These are phyloP conservation scores for Nakazawaea wickerhamii DNA, from an alignment of 805 yeast genomes.

Conservation along the genomic window DNA sequence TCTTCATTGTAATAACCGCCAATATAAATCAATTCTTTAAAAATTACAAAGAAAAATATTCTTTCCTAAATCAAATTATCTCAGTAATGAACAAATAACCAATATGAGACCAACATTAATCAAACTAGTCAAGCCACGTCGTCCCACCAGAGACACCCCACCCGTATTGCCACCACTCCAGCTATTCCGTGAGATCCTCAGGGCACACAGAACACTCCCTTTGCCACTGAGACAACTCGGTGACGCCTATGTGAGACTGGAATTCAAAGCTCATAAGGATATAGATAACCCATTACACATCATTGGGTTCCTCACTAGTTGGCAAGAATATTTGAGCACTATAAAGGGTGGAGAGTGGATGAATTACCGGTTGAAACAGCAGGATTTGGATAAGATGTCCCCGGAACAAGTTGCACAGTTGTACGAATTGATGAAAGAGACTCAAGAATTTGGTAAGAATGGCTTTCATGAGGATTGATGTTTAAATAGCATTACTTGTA, in stretches of 20 bases:
- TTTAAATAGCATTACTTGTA: not conserved
- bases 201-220: slow-evolving; percentile 75
- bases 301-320: slow-evolving; percentile 85
- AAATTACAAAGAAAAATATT: too few relatives aligned
- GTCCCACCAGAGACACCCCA: slow-evolving; percentile 17
- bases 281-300: slow-evolving; percentile 90
- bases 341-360: slow-evolving; percentile 62
- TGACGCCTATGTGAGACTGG: slow-evolving; percentile 83
- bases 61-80: too few relatives aligned
- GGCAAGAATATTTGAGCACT: slow-evolving; percentile 79
- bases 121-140: slow-evolving; percentile 10
- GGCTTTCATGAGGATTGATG: not conserved
- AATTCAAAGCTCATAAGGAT: slow-evolving; percentile 76
- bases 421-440: slow-evolving; percentile 75
- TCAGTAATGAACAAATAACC: too few relatives aligned
- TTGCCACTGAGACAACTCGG: slow-evolving; percentile 71
- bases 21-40: too few relatives aligned
- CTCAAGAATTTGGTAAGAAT: slow-evolving; percentile 29
- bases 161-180: slow-evolving; percentile 77
- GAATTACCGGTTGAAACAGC: slow-evolving; percentile 54
- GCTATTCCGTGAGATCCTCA: slow-evolving; percentile 71
- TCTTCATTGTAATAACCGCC: too few relatives aligned
- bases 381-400: slow-evolving; percentile 73
- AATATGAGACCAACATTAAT: slow-evolving; percentile 11
- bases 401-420: slow-evolving; percentile 86